Evolutionary conservation across 495 filamentous ascomycete species (phyloP).

Genomic region (Penicillium roqueforti): DNA sequence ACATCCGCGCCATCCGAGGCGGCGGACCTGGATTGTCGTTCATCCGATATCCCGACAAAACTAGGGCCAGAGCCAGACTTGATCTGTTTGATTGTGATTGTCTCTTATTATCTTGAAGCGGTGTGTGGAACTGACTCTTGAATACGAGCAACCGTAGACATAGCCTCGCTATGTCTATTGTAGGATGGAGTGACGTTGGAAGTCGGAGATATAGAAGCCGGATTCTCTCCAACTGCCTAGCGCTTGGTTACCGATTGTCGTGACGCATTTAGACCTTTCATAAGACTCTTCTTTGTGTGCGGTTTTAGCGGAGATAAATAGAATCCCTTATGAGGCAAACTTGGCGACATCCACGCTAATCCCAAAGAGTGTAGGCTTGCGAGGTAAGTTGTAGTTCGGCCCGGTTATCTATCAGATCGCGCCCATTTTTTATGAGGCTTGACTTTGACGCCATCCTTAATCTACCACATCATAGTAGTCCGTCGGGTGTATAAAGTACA

Average conservation of each 20-base stretch:
- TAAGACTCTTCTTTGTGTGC: neutral
- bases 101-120: neutral
- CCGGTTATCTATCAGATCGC: constrained; percentile 19
- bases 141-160: neutral
- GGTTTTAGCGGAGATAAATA: constrained; percentile 5
- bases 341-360: constrained; percentile 17
- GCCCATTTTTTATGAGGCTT: neutral
- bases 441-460: constrained; percentile 11
- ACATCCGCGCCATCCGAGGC: constrained; percentile 7
- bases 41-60: neutral
- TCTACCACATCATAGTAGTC: neutral
- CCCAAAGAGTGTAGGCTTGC: constrained; percentile 27
- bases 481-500: neutral
- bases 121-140: neutral
- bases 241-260: neutral
- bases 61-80: neutral
- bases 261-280: neutral
- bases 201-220: neutral
- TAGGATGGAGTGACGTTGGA: neutral
- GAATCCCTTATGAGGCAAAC: neutral
- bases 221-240: neutral
- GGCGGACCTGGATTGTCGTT: neutral
- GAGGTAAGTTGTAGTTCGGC: constrained; percentile 19
- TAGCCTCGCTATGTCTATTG: neutral
- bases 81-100: neutral